phyloP scores from a whole-genome alignment of 148 eudicot species.

The Vaccinium corymbosum region DNA sequence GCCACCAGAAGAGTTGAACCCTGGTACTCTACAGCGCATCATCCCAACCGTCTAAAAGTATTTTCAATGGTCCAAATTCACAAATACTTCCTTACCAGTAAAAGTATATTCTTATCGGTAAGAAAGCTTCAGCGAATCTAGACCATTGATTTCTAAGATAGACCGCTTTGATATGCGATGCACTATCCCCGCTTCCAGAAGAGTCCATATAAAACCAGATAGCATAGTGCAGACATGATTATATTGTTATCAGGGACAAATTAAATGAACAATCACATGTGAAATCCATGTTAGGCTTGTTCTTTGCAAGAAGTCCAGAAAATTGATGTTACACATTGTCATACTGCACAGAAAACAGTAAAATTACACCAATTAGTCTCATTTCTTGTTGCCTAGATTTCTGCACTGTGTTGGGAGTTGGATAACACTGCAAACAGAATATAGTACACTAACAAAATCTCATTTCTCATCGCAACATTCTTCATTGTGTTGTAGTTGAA shows the following conservation, averaged over 20 bases:
- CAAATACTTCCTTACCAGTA: too few relatives aligned
- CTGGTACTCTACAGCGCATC: too few relatives aligned
- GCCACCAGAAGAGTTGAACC: too few relatives aligned
- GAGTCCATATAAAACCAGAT: too few relatives aligned
- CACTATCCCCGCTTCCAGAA: too few relatives aligned
- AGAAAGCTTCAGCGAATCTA: too few relatives aligned
- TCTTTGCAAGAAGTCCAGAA: neutral
- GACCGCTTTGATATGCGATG: too few relatives aligned
- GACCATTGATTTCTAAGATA: too few relatives aligned
- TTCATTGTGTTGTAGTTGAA: slow-evolving; percentile 31
- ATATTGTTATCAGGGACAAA: neutral
- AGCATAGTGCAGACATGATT: neutral
- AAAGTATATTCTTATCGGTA: too few relatives aligned
- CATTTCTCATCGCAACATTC: slow-evolving; percentile 25
- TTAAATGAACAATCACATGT: neutral
- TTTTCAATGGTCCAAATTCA: too few relatives aligned
- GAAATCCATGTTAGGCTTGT: neutral
- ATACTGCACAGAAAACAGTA: neutral
- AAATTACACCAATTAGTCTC: neutral
- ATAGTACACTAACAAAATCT: neutral
- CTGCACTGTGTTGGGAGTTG: neutral
- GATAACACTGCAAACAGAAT: neutral
- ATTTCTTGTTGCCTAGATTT: neutral
- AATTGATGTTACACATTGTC: neutral
- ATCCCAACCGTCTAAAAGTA: too few relatives aligned